Base-by-base conservation (phyloP, 495 filamentous ascomycete species). In the Aeminium ludgeri region DNA sequence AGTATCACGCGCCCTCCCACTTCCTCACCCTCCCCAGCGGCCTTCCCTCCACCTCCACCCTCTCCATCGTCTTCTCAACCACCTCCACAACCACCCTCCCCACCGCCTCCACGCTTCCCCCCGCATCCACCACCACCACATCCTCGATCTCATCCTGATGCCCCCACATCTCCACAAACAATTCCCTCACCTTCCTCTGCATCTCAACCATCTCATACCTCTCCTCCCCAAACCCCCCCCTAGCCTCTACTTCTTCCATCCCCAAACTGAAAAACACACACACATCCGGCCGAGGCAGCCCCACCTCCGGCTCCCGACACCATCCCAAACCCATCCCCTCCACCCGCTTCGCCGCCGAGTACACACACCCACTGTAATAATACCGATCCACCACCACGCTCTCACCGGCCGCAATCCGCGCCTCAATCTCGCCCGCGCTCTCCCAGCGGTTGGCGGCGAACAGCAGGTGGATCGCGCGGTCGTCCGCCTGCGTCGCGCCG, bases 371-470 rank as follows among this genome's bases (percentile, higher is more conserved):
- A 28, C 78, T 84, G 61, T 94, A 85, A 52, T 87, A 91, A 61
- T 95, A 97, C 30, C 89, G 76, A 59, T 97, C 89, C 39, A 86
- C 73, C 20, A 97, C 69, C 7, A 97, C 68, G 0, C 74, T 92
- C 32, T 62, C 71, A 12, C 86, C 86, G 6, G 59, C 56, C 7
- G 60, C 48, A 17, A 93, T 68, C 31, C 40, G 29, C 23, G 10
- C 19, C 16, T 38, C 32, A 30, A 41, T 47, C 55, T 69, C 37
- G 68, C 76, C 56, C 70, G 44, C 77, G 42, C 74, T 59, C 60
- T 97, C 91, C 91, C 91, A 97, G 23, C 91, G 72, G 61, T 97
- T 96, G 8, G 89, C 85, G 23, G 82, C 86, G 65, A 96, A 97
- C 16, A 96, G 72, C 15, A 97, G 72, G 58, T 96, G 91, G 50